These are phyloP conservation scores for Chrysanthemum lavandulifolium DNA, from an alignment of 129 eudicot species.

Conservation along the genomic window DNA sequence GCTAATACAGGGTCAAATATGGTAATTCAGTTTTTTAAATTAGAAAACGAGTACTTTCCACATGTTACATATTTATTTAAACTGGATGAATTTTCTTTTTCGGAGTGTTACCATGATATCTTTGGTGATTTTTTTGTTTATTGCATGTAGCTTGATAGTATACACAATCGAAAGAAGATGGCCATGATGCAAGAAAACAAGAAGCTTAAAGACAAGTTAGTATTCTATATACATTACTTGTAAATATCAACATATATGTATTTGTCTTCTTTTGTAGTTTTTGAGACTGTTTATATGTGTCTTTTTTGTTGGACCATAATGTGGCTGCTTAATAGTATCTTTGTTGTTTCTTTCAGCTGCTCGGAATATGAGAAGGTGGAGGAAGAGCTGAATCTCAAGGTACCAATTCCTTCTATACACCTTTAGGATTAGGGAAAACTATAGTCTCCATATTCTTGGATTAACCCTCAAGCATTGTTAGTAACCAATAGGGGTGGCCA, in stretches of 20 bases:
- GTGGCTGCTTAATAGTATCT: background rate
- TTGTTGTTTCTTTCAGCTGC: conserved; percentile 51
- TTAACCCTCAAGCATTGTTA: background rate
- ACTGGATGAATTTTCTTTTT: background rate
- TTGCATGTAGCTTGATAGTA: conserved; percentile 45
- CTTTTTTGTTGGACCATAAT: background rate
- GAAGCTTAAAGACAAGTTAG: conserved; percentile 42
- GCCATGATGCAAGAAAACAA: conserved; percentile 49
- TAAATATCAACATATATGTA: background rate
- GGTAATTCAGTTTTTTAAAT: conserved; percentile 34
- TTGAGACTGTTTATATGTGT: conserved; percentile 1
- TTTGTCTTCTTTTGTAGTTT: conserved; percentile 8
- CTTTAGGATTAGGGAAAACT: background rate
- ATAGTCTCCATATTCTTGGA: background rate
- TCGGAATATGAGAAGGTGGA: conserved; percentile 45
- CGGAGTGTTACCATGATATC: background rate
- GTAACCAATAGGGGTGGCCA: background rate
- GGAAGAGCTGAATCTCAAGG: conserved; percentile 59
- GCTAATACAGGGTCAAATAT: conserved; percentile 18
- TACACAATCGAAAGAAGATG: conserved; percentile 38
- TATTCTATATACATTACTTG: conserved; percentile 1
- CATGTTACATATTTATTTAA: background rate
- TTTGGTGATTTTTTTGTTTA: background rate
- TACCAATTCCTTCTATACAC: conserved; percentile 10
- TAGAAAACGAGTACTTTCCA: background rate